These are phyloP conservation scores for Penicillium cosmopolitanum DNA, from an alignment of 495 filamentous ascomycete genomes.

Conservation along the genomic window DNA sequence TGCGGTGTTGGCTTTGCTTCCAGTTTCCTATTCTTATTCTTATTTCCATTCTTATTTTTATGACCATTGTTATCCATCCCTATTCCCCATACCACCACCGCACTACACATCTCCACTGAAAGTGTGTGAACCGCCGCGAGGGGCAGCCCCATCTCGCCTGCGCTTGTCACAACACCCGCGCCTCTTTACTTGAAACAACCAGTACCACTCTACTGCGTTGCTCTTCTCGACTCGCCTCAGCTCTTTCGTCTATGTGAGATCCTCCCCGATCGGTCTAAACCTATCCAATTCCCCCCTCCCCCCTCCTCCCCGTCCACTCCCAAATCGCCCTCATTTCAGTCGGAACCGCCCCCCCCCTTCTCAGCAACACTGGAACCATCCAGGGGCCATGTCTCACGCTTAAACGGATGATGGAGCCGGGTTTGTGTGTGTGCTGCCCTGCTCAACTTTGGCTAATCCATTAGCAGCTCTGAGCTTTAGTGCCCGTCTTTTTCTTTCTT, in stretches of 20 bases:
- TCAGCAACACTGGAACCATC: constrained; percentile 15
- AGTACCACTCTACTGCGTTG: constrained; percentile 13
- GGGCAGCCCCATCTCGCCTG: constrained; percentile 29
- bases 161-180: constrained; percentile 34
- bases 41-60: not conserved
- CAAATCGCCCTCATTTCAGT: constrained; percentile 10
- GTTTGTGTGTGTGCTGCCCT: constrained; percentile 1
- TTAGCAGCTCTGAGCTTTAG: constrained; percentile 18
- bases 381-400: constrained; percentile 24
- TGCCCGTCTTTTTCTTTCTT: constrained; percentile 20
- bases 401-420: constrained; percentile 15
- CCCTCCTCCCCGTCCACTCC: constrained; percentile 11
- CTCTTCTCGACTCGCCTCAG: not conserved
- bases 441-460: not conserved
- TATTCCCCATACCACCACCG: no score
- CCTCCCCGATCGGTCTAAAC: constrained; percentile 12
- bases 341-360: constrained; percentile 13
- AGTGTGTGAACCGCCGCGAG: constrained; percentile 22
- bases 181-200: constrained; percentile 33
- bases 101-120: not conserved
- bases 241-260: constrained; percentile 7
- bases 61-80: constrained; percentile 1
- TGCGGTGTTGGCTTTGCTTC: constrained; percentile 4
- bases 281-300: constrained; percentile 4
- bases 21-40: not conserved